Base-by-base conservation (phyloP, 2,329 filamentous ascomycete species). In the Ceratocystis smalleyi region DNA sequence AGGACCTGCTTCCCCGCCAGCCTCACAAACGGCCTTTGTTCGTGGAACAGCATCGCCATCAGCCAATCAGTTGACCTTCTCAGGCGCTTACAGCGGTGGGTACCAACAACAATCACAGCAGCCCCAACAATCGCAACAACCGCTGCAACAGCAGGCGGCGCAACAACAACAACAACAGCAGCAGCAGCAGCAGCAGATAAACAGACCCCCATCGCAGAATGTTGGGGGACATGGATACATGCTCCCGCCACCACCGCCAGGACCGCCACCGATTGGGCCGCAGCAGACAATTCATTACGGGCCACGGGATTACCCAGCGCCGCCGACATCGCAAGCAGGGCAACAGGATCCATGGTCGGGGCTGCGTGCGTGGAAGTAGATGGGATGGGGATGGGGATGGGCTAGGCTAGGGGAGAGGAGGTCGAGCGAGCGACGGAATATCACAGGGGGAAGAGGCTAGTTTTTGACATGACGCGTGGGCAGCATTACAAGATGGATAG, bases 181-280 rank as follows among this genome's bases (percentile, higher is more conserved):
- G 73, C 68, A 74, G 59, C 73, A 75, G 63, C 76, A 74, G 57
- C 75, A 75, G 67, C 70, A 69, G 24, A 67, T 67, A 59, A 64
- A 65, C 45, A 55, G 61, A 47, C 63, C 65, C 15, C 55, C 64
- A 43, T 69, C 66, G 55, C 71, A 73, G 43, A 73, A 73, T 27
- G 80, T 79, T 63, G 76, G 81, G 35, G 80, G 82, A 15, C 75
- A 77, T 0, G 82, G 82, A 2, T 84, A 84, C 67, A 80, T 86
- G 45, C 83, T 82, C 3, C 83, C 83, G 2, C 83, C 83, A 5
- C 83, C 83, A 1, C 83, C 83, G 1, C 83, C 83, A 0, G 83
- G 82, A 0, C 83, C 83, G 3, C 83, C 83, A 6, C 83, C 83
- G 1, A 70, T 85, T 68, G 82, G 82, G 3, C 81, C 81, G 40